Evolutionary conservation across 1,284 basidiomycete species (phyloP), one percentile per base, ranked within the genome.

Genomic region (Testicularia cyperi): DNA sequence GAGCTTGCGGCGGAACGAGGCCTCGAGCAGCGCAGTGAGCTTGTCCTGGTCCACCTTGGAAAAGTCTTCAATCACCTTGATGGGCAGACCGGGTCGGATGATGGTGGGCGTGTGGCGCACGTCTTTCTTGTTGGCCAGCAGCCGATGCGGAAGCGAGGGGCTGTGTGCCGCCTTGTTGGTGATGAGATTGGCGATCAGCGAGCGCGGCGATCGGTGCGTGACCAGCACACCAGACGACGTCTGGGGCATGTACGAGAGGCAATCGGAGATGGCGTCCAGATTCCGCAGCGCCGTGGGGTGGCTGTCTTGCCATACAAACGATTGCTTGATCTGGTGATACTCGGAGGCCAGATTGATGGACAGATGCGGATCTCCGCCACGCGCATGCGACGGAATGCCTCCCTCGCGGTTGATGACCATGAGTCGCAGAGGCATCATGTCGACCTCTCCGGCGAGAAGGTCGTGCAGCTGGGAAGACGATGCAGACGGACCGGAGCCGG

Each of bases 341-440:
- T 99, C 95, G 14, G 90, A 90, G 0, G 85, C 83, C 24, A 98
- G 82, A 77, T 99, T 99, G 82, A 99, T 88, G 55, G 94, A 85
- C 26, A 99, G 84, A 80, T 99, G 95, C 14, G 95, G 95, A 65
- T 90, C 84, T 32, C 95, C 95, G 14, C 83, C 84, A 18, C 95
- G 88, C 26, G 95, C 95, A 74, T 97, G 98, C 0, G 92, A 97
- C 10, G 95, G 95, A 3, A 98, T 87, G 23, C 95, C 95, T 16
- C 95, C 95, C 79, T 96, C 90, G 16, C 88, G 85, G 77, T 92
- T 96, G 78, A 99, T 97, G 75, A 98, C 88, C 86, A 99, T 92
- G 54, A 99, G 83, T 18, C 95, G 88, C 48, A 95, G 80, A 2
- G 95, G 63, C 39, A 74, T 78, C 38, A 78, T 55, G 57, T 78